Conservation (phyloP, 352 stramenopile genomes). For the Globisporangium cylindrosporum region DNA sequence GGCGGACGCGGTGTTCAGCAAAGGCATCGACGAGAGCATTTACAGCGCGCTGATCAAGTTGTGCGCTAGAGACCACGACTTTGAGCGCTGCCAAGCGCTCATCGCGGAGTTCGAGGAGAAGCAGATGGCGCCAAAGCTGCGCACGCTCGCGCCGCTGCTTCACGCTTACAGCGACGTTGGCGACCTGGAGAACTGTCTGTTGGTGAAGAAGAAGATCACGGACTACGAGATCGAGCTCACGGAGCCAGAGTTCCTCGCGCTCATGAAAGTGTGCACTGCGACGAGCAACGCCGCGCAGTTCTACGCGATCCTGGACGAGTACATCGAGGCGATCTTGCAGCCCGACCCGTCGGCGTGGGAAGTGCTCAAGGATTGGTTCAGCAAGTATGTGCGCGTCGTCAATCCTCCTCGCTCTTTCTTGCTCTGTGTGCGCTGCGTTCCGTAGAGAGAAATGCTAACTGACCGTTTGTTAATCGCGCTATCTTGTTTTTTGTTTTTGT, state of each 20-base stretch:
- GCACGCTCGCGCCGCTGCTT: conserved; percentile 72
- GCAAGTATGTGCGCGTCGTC: conserved; percentile 28
- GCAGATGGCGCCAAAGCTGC: conserved; percentile 58
- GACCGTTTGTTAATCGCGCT: neutral
- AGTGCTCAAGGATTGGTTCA: conserved; percentile 73
- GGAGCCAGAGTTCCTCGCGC: conserved; percentile 60
- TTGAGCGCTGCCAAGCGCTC: conserved; percentile 44
- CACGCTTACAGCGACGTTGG: conserved; percentile 46
- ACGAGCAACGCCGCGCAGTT: conserved; percentile 40
- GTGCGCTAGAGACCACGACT: conserved; percentile 59
- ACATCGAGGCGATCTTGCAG: conserved; percentile 57
- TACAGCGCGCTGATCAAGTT: conserved; percentile 80
- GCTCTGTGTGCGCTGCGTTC: neutral
- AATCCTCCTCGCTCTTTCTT: neutral
- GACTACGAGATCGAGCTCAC: conserved; percentile 48
- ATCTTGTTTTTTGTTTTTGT: conserved; percentile 4
- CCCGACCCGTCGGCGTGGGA: conserved; percentile 47
- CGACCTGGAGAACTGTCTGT: conserved; percentile 57
- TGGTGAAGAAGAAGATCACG: conserved; percentile 47
- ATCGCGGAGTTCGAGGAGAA: conserved; percentile 47
- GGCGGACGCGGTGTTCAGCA: conserved; percentile 22
- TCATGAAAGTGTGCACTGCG: conserved; percentile 51
- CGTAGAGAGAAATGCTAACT: neutral
- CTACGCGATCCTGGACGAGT: conserved; percentile 51
- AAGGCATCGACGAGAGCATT: conserved; percentile 52